A percentile compares a stretch with the other conserved stretches of the same genome.
Conservation (phyloP, 1,139 yeast species). For the Zygosaccharomyces sapae region DNA sequence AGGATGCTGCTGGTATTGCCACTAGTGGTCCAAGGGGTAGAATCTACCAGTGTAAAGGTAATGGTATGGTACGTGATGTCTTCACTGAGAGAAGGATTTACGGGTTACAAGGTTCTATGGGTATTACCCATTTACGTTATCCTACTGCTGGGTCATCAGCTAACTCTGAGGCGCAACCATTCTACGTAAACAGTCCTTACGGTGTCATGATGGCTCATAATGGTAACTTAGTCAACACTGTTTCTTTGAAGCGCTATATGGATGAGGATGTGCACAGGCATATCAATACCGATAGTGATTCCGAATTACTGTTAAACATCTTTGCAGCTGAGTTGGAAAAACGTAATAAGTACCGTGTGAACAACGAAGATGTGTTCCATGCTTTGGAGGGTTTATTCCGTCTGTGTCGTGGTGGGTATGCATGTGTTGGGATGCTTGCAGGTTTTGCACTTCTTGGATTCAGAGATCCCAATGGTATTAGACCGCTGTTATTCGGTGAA, state of each 20-base stretch:
- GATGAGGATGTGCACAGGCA: conserved; percentile 96
- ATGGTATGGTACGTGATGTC: conserved; percentile 97
- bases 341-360: conserved; percentile 89
- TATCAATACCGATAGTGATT: conserved; percentile 93
- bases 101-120: conserved; percentile 88
- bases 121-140: conserved; percentile 87
- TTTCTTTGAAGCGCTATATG: conserved; percentile 67
- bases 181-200: conserved; percentile 94
- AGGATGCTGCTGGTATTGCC: conserved; percentile 98
- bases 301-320: conserved; percentile 80
- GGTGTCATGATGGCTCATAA: conserved; percentile 89
- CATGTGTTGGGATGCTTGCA: conserved; percentile 91
- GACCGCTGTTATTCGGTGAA: conserved; percentile 86
- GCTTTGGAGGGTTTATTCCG: conserved; percentile 82
- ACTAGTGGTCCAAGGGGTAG: conserved; percentile 94
- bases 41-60: conserved; percentile 94
- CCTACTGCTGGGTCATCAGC: conserved; percentile 99
- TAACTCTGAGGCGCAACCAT: conserved; percentile 96
- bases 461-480: conserved; percentile 94
- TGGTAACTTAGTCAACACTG: conserved; percentile 89
- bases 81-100: conserved; percentile 78
- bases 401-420: conserved; percentile 88
- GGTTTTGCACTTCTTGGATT: conserved; percentile 95
- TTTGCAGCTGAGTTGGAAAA: conserved; percentile 90
- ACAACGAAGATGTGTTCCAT: conserved; percentile 79